Conservation (phyloP, 257 asterid genomes). For the Scutellaria baicalensis region DNA sequence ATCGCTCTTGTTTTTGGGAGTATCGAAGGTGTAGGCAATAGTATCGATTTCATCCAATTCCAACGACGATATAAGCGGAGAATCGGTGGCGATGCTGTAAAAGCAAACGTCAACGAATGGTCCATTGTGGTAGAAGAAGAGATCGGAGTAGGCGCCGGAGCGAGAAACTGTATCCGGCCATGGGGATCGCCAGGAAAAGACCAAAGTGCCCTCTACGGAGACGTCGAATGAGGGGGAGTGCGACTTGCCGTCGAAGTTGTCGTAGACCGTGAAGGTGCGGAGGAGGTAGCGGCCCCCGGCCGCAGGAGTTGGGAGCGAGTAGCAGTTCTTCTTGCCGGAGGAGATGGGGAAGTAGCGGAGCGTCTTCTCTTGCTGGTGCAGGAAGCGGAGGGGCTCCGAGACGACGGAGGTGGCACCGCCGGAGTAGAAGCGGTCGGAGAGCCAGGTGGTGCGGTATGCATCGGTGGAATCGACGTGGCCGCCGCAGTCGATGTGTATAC, state of each 20-base stretch:
- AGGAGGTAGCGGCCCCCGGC: slow-evolving; percentile 44
- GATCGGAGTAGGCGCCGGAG: slow-evolving; percentile 87
- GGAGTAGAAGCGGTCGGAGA: slow-evolving; percentile 79
- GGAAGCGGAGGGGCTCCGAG: slow-evolving; percentile 82
- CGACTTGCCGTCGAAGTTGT: slow-evolving; percentile 72
- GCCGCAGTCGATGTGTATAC: slow-evolving; percentile 79
- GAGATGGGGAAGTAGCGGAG: slow-evolving; percentile 84
- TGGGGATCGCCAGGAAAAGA: slow-evolving; percentile 83
- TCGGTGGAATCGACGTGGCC: slow-evolving; percentile 63
- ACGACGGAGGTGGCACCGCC: slow-evolving; percentile 67
- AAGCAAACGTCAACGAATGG: slow-evolving; percentile 61
- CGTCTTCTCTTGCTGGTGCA: slow-evolving; percentile 74
- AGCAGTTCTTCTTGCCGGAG: slow-evolving; percentile 86
- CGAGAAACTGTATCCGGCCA: slow-evolving; percentile 63
- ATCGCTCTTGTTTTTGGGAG: slow-evolving; percentile 17
- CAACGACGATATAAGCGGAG: slow-evolving; percentile 73
- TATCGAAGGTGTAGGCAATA: slow-evolving; percentile 37
- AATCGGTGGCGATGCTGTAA: slow-evolving; percentile 94
- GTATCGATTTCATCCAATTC: slow-evolving; percentile 50
- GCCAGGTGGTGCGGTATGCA: slow-evolving; percentile 60
- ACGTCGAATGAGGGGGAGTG: slow-evolving; percentile 92
- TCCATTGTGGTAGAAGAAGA: slow-evolving; percentile 47
- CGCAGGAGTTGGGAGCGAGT: slow-evolving; percentile 41
- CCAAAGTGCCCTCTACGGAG: slow-evolving; percentile 81
- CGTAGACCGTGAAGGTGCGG: slow-evolving; percentile 83